A percentile compares a stretch with the other conserved stretches of the same genome.
phyloP scores from a whole-genome alignment of 805 yeast genomes.

The Kodamaea nitidulidarum region DNA sequence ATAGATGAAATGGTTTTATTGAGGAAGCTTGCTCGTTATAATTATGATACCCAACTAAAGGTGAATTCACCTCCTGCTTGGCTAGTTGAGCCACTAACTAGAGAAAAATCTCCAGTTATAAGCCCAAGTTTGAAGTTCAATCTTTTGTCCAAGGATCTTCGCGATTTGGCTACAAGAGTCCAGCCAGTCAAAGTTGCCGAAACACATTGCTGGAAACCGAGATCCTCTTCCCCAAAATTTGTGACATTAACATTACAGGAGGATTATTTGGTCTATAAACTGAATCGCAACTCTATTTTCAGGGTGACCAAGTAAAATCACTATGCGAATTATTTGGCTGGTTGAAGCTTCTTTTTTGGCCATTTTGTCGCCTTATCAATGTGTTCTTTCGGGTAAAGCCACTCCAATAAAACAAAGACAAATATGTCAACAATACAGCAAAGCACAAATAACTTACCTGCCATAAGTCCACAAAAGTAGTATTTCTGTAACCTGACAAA shows the following conservation, averaged over 20 bases:
- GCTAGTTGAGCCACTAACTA: constrained; percentile 15
- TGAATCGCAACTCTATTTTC: constrained; percentile 2
- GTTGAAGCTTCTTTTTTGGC: constrained; percentile 42
- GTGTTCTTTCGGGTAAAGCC: constrained; percentile 58
- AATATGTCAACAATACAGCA: constrained; percentile 80
- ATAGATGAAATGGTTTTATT: constrained; percentile 44
- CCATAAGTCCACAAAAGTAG: constrained; percentile 74
- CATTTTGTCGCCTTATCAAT: constrained; percentile 81
- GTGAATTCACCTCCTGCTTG: constrained; percentile 12
- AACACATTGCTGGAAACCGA: constrained; percentile 13
- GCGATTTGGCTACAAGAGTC: constrained; percentile 13
- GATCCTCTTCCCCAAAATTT: constrained; percentile 16
- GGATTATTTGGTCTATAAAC: constrained; percentile 2
- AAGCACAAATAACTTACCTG: constrained; percentile 77
- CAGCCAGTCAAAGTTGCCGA: constrained; percentile 11
- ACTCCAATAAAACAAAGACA: constrained; percentile 58
- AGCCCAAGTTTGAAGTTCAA: constrained; percentile 1
- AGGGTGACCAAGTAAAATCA: background rate
- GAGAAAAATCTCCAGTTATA: background rate
- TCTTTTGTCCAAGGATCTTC: constrained; percentile 6
- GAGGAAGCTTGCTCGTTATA: constrained; percentile 26
- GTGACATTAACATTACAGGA: constrained; percentile 12
- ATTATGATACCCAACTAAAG: constrained; percentile 8
- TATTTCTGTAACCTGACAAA: constrained; percentile 58
- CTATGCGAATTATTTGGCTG: background rate